Base-by-base conservation (phyloP, 805 yeast species). In the Cyberlindnera suaveolens region DNA sequence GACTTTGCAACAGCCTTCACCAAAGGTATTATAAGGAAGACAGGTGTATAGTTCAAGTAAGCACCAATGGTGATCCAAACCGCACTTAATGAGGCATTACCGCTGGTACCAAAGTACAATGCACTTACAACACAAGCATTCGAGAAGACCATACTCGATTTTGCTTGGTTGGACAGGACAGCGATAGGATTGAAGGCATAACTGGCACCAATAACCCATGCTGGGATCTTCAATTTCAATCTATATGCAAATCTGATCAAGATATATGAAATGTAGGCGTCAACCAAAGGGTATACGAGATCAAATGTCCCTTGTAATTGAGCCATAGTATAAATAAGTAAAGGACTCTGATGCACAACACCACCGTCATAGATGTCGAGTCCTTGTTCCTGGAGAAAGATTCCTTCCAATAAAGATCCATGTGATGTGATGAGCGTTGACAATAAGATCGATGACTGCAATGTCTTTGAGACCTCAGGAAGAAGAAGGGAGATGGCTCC, bases 291-390 rank as follows among this genome's bases (percentile, higher is more conserved):
- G 60, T 71, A 90, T 3, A 85, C 30, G 10, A 75, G 46, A 15
- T 42, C 20, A 6, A 31, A 31, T 3, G 38, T 44, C 42, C 70
- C 65, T 39, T 44, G 39, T 1, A 50, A 31, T 10, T 72, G 31
- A 13, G 40, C 66, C 57, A 82, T 70, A 1, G 78, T 46, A 3
- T 70, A 64, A 31, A 87, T 71, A 18, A 91, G 55, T 16, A 89
- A 58, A 4, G 96, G 96, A 3, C 95, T 80, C 53, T 88, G 96
- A 62, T 88, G 91, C 31, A 83, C 82, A 15, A 89, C 79, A 19
- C 95, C 95, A 9, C 97, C 96, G 47, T 78, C 78, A 56, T 88
- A 91, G 8, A 88, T 78, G 38, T 80, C 72, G 40, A 84, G 67
- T 17, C 70, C 71, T 52, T 80, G 74, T 3, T 68, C 60, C 43